phyloP scores from a whole-genome alignment of 257 asterid genomes.

The Cynanchum wilfordii region DNA sequence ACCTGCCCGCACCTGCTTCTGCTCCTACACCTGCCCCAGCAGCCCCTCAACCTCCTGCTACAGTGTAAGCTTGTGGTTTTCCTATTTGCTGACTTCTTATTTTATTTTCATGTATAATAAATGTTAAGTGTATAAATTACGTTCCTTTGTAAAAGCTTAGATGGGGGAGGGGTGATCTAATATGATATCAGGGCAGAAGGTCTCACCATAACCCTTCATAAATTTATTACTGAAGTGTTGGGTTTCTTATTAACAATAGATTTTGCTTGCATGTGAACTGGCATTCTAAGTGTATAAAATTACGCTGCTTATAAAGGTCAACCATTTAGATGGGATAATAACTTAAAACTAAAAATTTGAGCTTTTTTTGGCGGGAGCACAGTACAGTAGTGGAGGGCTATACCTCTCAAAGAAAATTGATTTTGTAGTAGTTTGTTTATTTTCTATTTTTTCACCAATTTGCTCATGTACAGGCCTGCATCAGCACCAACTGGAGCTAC shows the following conservation, averaged over 20 bases:
- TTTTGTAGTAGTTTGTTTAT: background rate
- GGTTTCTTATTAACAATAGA: background rate
- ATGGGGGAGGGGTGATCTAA: background rate
- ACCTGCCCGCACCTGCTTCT: slow-evolving; percentile 8
- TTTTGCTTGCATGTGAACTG: no score
- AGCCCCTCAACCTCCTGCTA: slow-evolving; percentile 19
- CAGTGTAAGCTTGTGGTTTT: slow-evolving; percentile 20
- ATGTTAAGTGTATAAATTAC: background rate
- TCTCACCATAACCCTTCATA: background rate
- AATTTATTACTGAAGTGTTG: background rate
- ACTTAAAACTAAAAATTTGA: background rate
- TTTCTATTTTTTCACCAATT: background rate
- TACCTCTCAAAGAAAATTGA: background rate
- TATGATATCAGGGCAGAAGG: background rate
- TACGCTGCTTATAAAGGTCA: background rate
- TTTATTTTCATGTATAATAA: background rate
- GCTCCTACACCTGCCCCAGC: slow-evolving; percentile 19
- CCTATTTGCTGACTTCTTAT: slow-evolving; percentile 11
- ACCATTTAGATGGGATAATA: background rate
- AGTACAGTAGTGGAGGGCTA: background rate
- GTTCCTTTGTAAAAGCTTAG: background rate
- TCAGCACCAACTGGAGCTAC: slow-evolving; percentile 26
- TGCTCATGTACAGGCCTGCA: slow-evolving; percentile 26
- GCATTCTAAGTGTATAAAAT: background rate
- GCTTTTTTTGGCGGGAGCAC: background rate